These are phyloP conservation scores for Cordyceps cicadae DNA, from an alignment of 2,329 filamentous ascomycete species.

Conservation along the genomic window DNA sequence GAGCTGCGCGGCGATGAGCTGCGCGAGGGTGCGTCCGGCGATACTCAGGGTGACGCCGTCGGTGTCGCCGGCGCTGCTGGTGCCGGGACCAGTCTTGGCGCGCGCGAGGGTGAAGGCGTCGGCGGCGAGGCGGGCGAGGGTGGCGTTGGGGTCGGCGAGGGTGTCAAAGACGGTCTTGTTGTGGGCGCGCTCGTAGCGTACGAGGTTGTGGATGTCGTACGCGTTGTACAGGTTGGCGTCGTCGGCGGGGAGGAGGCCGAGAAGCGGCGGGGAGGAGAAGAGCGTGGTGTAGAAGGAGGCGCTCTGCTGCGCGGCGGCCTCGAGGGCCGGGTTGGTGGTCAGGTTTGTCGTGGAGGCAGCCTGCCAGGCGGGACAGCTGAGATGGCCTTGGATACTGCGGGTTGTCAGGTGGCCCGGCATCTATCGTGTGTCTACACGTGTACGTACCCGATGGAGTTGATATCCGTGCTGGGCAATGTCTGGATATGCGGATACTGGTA, in stretches of 20 bases:
- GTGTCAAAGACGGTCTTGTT: slow-evolving; percentile 33
- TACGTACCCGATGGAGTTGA: slow-evolving; percentile 37
- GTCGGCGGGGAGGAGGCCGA: slow-evolving; percentile 26
- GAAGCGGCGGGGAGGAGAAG: slow-evolving; percentile 29
- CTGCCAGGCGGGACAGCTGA: slow-evolving; percentile 31
- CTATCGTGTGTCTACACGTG: too few species aligned
- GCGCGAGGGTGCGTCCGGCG: slow-evolving; percentile 44
- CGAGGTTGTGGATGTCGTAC: slow-evolving; percentile 46
- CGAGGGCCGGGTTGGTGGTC: slow-evolving; percentile 18
- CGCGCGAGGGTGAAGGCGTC: slow-evolving; percentile 64
- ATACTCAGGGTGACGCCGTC: slow-evolving; percentile 36
- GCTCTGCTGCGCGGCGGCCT: slow-evolving; percentile 21
- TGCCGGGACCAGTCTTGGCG: slow-evolving; percentile 19
- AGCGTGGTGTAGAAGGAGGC: slow-evolving; percentile 35
- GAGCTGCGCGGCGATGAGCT: slow-evolving; percentile 35
- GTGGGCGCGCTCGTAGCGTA: slow-evolving; percentile 45
- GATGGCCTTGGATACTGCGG: slow-evolving; percentile 30
- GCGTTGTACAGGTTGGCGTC: slow-evolving; percentile 40
- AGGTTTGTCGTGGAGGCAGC: slow-evolving; percentile 22
- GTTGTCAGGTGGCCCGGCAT: neutral
- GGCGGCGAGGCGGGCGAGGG: slow-evolving; percentile 40
- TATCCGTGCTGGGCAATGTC: slow-evolving; percentile 39
- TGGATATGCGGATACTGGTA: slow-evolving; percentile 72
- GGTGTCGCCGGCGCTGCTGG: slow-evolving; percentile 37
- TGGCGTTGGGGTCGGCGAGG: slow-evolving; percentile 27